Evolutionary conservation across 1,284 basidiomycete genomes (phyloP).

Genomic region (Fomitopsis pinicola): DNA sequence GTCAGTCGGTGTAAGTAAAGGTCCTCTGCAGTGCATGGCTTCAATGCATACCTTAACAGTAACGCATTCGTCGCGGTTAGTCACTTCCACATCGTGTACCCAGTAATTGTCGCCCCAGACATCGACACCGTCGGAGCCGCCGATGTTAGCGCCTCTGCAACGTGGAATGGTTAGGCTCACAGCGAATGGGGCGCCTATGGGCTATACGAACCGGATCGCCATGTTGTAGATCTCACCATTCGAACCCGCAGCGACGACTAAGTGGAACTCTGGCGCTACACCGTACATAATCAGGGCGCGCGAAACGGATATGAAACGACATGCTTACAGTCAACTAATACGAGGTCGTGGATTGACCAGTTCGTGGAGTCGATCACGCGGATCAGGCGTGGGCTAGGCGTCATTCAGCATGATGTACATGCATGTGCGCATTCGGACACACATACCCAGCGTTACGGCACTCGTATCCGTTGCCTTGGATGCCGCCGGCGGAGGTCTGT

Average conservation of each 20-base stretch:
- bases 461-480: constrained; percentile 31
- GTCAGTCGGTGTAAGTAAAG: neutral
- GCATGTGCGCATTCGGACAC: neutral
- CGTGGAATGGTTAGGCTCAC: neutral
- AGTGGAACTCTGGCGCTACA: too few species aligned
- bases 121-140: constrained; percentile 33
- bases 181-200: neutral
- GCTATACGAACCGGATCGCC: too few species aligned
- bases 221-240: too few species aligned
- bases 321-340: constrained; percentile 30
- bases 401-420: neutral
- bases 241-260: too few species aligned
- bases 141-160: constrained; percentile 24
- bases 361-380: constrained; percentile 29
- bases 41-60: constrained; percentile 25
- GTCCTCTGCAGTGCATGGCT: neutral
- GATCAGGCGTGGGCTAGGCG: constrained; percentile 26
- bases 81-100: constrained; percentile 34
- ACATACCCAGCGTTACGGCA: constrained; percentile 30
- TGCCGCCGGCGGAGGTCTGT: constrained; percentile 31
- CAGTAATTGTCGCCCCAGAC: constrained; percentile 32
- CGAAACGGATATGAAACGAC: neutral
- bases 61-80: constrained; percentile 35
- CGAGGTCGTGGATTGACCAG: constrained; percentile 33
- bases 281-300: too few species aligned